phyloP scores from a whole-genome alignment of 2,329 filamentous ascomycete genomes.

The Talaromyces sp. region DNA sequence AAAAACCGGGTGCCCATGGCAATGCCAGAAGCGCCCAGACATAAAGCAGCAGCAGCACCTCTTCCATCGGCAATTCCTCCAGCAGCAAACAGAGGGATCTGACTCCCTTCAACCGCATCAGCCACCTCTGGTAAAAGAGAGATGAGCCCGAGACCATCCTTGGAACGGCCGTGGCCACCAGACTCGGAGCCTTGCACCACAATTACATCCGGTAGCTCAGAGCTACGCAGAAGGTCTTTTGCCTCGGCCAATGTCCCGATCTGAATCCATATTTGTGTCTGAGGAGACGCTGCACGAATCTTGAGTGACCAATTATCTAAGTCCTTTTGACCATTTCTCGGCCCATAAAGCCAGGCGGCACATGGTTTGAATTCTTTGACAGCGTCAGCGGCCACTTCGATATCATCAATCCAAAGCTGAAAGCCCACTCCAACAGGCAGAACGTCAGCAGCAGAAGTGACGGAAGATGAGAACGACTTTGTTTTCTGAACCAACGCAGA shows the following conservation, averaged over 20 bases:
- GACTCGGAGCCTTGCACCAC: conserved; percentile 53
- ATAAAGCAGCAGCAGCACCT: conserved; percentile 47
- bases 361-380: conserved; percentile 35
- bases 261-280: conserved; percentile 53
- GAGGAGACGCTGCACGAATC: conserved; percentile 39
- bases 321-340: conserved; percentile 28
- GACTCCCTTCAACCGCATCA: conserved; percentile 44
- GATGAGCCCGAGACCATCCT: conserved; percentile 46
- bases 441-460: conserved; percentile 9
- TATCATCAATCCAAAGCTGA: conserved; percentile 37
- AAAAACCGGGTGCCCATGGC: conserved; percentile 63
- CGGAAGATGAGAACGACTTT: conserved; percentile 10
- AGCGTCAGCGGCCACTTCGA: conserved; percentile 26
- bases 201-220: conserved; percentile 46
- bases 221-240: conserved; percentile 32
- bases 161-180: conserved; percentile 49
- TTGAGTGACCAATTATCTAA: conserved; percentile 42
- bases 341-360: conserved; percentile 42
- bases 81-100: conserved; percentile 47
- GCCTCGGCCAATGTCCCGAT: conserved; percentile 50
- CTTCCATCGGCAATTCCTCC: conserved; percentile 52
- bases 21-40: conserved; percentile 50
- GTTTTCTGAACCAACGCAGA: conserved; percentile 21
- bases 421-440: conserved; percentile 41
- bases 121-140: conserved; percentile 49